A percentile compares a stretch with the other conserved stretches of the same genome.
Conservation (phyloP, 164 flowering plant species). For the grape (Vitis vinifera) region DNA sequence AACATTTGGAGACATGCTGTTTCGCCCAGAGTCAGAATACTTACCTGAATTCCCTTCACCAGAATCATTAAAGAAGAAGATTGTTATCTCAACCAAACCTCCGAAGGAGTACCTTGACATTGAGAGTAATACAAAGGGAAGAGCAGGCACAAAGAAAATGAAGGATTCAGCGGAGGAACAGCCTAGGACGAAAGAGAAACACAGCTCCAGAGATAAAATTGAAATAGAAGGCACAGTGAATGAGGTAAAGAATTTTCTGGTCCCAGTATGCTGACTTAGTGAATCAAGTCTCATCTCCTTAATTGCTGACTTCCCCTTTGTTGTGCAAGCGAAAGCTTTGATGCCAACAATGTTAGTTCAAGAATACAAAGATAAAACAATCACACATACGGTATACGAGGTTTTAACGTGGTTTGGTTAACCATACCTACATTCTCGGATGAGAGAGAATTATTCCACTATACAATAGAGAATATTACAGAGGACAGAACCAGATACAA, state of each 20-base stretch:
- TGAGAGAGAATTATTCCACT: too few species aligned
- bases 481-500: too few species aligned
- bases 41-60: slow-evolving; percentile 27
- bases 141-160: background rate
- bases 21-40: slow-evolving; percentile 7
- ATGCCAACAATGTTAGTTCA: too few species aligned
- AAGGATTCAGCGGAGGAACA: background rate
- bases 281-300: too few species aligned
- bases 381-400: too few species aligned
- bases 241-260: too few species aligned
- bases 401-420: too few species aligned
- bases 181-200: background rate
- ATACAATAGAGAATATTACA: too few species aligned
- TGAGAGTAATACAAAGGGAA: background rate
- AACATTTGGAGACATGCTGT: slow-evolving; percentile 27
- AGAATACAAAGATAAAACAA: too few species aligned
- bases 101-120: slow-evolving; percentile 21
- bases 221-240: background rate
- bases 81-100: slow-evolving; percentile 33
- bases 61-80: slow-evolving; percentile 18
- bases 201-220: background rate
- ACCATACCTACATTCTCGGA: too few species aligned
- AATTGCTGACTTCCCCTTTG: background rate
- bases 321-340: background rate
- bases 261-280: too few species aligned